Percentiles rank a stretch among this genome's conserved stretches.
Evolutionary conservation across 345 rosid species (phyloP).

Genomic region (Raphanus raphanistrum): DNA sequence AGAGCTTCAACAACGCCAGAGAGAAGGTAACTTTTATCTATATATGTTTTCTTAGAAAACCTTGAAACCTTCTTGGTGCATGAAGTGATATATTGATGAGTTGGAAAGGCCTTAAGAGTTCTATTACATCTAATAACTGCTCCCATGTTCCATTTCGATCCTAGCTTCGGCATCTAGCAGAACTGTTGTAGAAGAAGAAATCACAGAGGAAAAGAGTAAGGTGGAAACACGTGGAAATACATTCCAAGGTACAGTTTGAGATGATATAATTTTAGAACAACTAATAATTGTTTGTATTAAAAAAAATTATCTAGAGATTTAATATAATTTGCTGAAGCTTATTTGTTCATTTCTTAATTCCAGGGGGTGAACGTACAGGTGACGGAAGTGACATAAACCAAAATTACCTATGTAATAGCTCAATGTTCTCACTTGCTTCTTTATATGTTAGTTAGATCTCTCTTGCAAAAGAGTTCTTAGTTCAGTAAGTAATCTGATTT

Average conservation of each 20-base stretch:
- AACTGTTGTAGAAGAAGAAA: background rate
- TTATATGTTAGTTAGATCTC: background rate
- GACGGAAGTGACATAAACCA: background rate
- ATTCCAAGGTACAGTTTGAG: background rate
- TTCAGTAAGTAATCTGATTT: background rate
- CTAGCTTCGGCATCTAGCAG: slow-evolving; percentile 5
- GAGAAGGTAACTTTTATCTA: background rate
- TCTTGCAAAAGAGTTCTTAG: background rate
- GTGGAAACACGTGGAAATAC: background rate
- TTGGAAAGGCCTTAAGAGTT: background rate
- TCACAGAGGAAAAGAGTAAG: background rate
- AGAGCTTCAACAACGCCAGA: background rate
- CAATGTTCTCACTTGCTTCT: background rate
- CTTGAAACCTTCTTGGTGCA: background rate
- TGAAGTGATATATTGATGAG: too few relatives aligned
- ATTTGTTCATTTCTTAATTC: background rate
- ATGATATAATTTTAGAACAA: background rate
- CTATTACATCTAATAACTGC: background rate
- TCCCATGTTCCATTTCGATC: background rate
- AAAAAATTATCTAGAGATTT: background rate
- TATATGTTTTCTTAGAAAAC: background rate
- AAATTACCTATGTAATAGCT: background rate
- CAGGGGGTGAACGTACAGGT: background rate
- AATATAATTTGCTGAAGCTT: background rate
- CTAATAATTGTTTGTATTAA: background rate